Conservation (phyloP, 2,329 filamentous ascomycete genomes). For the Colletotrichum gloeosporioides region DNA sequence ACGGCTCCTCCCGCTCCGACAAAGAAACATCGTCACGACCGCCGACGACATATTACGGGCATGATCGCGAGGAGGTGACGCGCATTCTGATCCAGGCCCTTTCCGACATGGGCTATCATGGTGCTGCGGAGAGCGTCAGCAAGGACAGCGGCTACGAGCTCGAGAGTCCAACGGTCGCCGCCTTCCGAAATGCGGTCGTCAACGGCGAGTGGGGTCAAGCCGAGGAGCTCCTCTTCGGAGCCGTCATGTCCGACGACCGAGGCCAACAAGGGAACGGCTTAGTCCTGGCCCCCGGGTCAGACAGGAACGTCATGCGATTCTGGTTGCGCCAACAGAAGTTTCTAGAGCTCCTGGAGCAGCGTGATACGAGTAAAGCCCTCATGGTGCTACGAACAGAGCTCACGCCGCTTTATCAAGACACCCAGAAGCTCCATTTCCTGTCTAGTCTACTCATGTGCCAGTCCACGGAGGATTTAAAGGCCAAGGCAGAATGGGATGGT, state of each 20-base stretch:
- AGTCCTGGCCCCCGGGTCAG: conserved; percentile 75
- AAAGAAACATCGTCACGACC: conserved; percentile 34
- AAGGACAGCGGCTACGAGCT: conserved; percentile 86
- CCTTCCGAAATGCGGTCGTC: conserved; percentile 82
- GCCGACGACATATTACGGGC: conserved; percentile 71
- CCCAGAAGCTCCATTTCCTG: conserved; percentile 77
- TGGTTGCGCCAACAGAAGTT: conserved; percentile 93
- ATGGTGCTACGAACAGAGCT: conserved; percentile 86
- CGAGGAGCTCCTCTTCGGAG: conserved; percentile 77
- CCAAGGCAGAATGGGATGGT: conserved; percentile 85
- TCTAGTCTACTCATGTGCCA: conserved; percentile 92
- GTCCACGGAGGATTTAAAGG: conserved; percentile 76
- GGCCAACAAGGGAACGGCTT: conserved; percentile 60
- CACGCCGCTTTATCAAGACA: conserved; percentile 83
- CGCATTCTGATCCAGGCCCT: conserved; percentile 91
- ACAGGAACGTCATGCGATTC: conserved; percentile 83
- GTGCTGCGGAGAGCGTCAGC: conserved; percentile 76
- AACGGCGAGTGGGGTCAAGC: conserved; percentile 83
- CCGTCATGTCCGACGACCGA: conserved; percentile 35
- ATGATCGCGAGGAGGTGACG: conserved; percentile 91
- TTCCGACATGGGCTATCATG: conserved; percentile 84
- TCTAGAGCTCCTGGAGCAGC: conserved; percentile 82
- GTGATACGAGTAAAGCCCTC: conserved; percentile 76
- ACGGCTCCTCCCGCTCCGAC: conserved; percentile 26
- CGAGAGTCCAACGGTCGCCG: conserved; percentile 85